Conservation (phyloP, 495 filamentous ascomycete species). For the Bathelium albidoporum region DNA sequence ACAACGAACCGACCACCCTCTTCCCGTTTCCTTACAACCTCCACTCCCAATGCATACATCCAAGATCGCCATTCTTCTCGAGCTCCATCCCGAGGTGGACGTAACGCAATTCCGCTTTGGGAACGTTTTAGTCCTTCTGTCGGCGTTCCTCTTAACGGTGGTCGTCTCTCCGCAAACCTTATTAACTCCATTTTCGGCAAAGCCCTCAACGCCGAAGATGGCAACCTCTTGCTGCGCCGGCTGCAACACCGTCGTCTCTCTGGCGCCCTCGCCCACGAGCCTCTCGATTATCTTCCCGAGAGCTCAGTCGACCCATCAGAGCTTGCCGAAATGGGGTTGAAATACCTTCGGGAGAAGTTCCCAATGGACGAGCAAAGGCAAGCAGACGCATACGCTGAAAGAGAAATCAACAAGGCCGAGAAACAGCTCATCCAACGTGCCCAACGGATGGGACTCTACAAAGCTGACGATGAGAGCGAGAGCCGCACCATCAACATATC, state of each 20-base stretch:
- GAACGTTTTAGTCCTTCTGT: constrained; percentile 17
- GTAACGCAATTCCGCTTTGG: constrained; percentile 13
- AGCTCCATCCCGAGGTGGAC: constrained; percentile 11
- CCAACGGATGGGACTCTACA: constrained; percentile 40
- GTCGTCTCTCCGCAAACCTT: constrained; percentile 24
- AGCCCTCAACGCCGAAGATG: constrained; percentile 36
- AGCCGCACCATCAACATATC: too few species aligned
- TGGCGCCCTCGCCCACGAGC: constrained; percentile 56
- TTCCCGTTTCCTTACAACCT: background rate
- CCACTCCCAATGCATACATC: background rate
- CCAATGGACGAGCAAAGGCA: constrained; percentile 68
- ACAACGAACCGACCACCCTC: background rate
- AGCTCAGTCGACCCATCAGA: constrained; percentile 22
- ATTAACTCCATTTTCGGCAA: constrained; percentile 55
- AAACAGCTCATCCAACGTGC: constrained; percentile 37
- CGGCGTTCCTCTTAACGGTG: constrained; percentile 20
- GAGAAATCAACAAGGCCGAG: constrained; percentile 33
- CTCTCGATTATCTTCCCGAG: constrained; percentile 23
- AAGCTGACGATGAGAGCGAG: too few species aligned
- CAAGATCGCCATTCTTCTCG: constrained; percentile 11
- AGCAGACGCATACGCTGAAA: constrained; percentile 51
- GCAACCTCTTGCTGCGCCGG: constrained; percentile 55
- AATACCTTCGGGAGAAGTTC: constrained; percentile 57
- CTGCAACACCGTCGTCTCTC: constrained; percentile 65
- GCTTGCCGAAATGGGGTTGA: constrained; percentile 41